Percentiles rank a stretch among this genome's conserved stretches.
These are phyloP conservation scores for barley (Hordeum vulgare) DNA, from an alignment of 176 grass and related monocot species.

Conservation along the genomic window MorexV3_pseudomolecules_assembly NC_058519.1:608805121-608805620, in stretches of 20 bases:
- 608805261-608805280: conserved; percentile 27
- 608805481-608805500: conserved; percentile 50
- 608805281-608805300: conserved; percentile 51
- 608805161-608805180: conserved; percentile 36
- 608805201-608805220: conserved; percentile 37
- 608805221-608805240: conserved; percentile 14
- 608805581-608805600: conserved; percentile 82
- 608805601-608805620: conserved; percentile 89
- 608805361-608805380: conserved; percentile 33
- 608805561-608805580: conserved; percentile 55
- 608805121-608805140: conserved; percentile 34
- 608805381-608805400: conserved; percentile 52
- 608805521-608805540: conserved; percentile 38
- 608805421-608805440: conserved; percentile 55
- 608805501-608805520: conserved; percentile 54
- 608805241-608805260: conserved; percentile 25
- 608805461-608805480: conserved; percentile 40
- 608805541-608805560: conserved; percentile 36
- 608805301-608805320: conserved; percentile 37
- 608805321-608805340: conserved; percentile 43
- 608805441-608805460: conserved; percentile 56
- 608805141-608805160: conserved; percentile 31
- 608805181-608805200: conserved; percentile 61
- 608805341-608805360: conserved; percentile 33
- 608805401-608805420: conserved; percentile 59